A percentile compares a stretch with the other conserved stretches of the same genome.
Conservation (phyloP, 179 eudicot genomes). For the Amaranthus tricolor region DNA sequence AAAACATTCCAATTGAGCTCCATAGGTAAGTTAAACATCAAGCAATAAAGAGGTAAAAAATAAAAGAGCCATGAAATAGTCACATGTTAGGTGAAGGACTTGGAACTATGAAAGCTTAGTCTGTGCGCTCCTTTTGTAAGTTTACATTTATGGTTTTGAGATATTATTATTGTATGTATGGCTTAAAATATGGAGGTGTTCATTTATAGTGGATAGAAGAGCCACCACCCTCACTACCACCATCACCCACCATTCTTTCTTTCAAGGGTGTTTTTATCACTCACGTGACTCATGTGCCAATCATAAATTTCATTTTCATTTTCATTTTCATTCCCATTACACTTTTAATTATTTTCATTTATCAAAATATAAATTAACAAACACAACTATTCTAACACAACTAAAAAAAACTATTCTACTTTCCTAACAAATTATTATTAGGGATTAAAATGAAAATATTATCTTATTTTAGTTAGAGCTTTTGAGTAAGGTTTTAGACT, state of each 20-base stretch:
- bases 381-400: no score
- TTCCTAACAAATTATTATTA: no score
- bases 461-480: no score
- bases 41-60: not conserved
- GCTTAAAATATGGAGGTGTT: not conserved
- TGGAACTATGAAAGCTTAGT: not conserved
- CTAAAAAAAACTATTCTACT: no score
- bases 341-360: no score
- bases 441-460: no score
- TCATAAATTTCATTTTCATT: not conserved
- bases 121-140: not conserved
- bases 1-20: not conserved
- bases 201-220: not conserved
- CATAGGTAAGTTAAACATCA: not conserved
- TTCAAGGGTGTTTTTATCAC: conserved; percentile 4
- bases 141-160: no score
- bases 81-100: conserved; percentile 18
- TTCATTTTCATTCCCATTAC: no score
- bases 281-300: conserved; percentile 28
- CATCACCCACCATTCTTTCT: not conserved
- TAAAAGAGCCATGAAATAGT: not conserved
- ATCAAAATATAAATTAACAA: no score
- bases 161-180: not conserved
- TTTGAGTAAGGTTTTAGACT: no score
- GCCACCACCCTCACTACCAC: not conserved